Evolutionary conservation across 192 early-diverging fungal species (phyloP).

Genomic region (Backusella morwellensis): DNA sequence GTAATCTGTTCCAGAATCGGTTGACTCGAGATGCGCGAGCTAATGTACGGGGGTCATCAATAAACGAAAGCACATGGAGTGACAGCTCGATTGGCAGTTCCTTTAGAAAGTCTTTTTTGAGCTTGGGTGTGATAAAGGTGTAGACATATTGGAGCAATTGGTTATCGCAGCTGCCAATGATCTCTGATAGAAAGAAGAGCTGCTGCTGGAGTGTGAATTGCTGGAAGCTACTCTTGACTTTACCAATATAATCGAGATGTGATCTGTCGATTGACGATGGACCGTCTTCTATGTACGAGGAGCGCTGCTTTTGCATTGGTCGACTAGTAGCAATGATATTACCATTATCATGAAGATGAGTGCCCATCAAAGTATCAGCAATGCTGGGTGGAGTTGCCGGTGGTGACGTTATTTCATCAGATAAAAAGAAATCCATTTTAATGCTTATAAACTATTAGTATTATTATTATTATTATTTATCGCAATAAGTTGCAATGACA

Average conservation of each 20-base stretch:
- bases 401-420: slow-evolving; percentile 31
- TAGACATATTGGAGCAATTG: slow-evolving; percentile 46
- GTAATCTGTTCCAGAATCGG: slow-evolving; percentile 46
- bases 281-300: neutral
- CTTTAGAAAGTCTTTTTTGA: slow-evolving; percentile 90
- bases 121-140: slow-evolving; percentile 52
- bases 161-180: slow-evolving; percentile 47
- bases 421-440: slow-evolving; percentile 23
- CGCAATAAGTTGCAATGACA: neutral
- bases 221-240: slow-evolving; percentile 38
- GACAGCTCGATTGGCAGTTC: slow-evolving; percentile 70
- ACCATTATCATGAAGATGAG: neutral
- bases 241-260: slow-evolving; percentile 22
- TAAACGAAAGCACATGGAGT: slow-evolving; percentile 81
- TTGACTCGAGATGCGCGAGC: slow-evolving; percentile 74
- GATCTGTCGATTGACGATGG: neutral
- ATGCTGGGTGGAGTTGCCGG: slow-evolving; percentile 36
- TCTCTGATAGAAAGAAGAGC: slow-evolving; percentile 39
- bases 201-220: slow-evolving; percentile 31
- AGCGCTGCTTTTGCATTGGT: neutral
- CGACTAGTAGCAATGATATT: slow-evolving; percentile 1
- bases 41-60: slow-evolving; percentile 79
- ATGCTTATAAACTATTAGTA: neutral
- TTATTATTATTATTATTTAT: neutral
- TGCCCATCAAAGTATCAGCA: neutral